These are phyloP conservation scores for Linnemannia zychae DNA, from an alignment of 192 early-diverging fungal species.

Conservation along the genomic window DNA sequence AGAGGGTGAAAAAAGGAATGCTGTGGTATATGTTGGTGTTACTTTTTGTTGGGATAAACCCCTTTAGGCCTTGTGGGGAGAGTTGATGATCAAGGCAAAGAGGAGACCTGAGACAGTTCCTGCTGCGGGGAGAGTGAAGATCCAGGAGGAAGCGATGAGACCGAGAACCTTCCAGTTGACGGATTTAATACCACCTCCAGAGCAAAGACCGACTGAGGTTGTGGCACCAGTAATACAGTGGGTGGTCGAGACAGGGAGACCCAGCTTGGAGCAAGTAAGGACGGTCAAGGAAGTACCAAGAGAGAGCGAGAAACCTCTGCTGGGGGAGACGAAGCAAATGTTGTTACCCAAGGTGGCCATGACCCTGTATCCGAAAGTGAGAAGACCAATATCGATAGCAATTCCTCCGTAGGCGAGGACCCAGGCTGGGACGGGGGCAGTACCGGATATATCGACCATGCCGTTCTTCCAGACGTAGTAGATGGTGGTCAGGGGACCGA, in stretches of 20 bases:
- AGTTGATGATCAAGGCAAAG: slow-evolving; percentile 48
- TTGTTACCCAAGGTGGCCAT: slow-evolving; percentile 89
- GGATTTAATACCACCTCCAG: slow-evolving; percentile 61
- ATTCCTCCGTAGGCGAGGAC: slow-evolving; percentile 79
- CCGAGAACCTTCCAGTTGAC: slow-evolving; percentile 85
- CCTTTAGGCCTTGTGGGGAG: slow-evolving; percentile 35
- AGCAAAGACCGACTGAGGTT: slow-evolving; percentile 74
- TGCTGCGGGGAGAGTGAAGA: slow-evolving; percentile 52
- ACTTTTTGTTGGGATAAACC: neutral
- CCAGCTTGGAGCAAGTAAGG: slow-evolving; percentile 85
- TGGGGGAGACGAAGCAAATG: slow-evolving; percentile 87
- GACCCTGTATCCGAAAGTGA: slow-evolving; percentile 80
- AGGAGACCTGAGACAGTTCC: slow-evolving; percentile 27
- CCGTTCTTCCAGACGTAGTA: slow-evolving; percentile 73
- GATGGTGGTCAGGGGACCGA: slow-evolving; percentile 84
- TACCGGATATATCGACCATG: slow-evolving; percentile 59
- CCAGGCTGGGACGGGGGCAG: slow-evolving; percentile 76
- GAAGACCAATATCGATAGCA: slow-evolving; percentile 83
- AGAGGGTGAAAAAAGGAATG: neutral
- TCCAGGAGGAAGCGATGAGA: slow-evolving; percentile 79
- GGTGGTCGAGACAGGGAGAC: slow-evolving; percentile 87
- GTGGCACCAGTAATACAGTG: slow-evolving; percentile 90
- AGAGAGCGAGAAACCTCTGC: slow-evolving; percentile 86
- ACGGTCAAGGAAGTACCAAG: slow-evolving; percentile 86
- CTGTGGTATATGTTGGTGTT: slow-evolving; percentile 1